Percentiles rank a stretch among this genome's conserved stretches.
Conservation (phyloP, 345 rosid genomes). For the Iberis pinnata region DNA sequence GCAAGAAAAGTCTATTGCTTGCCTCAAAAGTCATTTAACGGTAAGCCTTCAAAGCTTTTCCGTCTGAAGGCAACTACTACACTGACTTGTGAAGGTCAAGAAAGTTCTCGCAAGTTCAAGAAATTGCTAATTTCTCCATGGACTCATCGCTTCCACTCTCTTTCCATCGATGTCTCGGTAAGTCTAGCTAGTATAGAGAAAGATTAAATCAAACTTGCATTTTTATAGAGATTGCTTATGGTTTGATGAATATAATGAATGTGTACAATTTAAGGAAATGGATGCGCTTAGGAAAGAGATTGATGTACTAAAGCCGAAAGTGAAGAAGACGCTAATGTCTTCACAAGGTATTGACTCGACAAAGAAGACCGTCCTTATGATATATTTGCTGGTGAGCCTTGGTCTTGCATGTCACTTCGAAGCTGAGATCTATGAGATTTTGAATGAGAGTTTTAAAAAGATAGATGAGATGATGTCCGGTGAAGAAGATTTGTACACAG, state of each 20-base stretch:
- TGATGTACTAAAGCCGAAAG: not conserved
- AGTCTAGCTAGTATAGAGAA: no score
- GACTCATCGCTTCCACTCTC: not conserved
- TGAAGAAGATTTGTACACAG: constrained; percentile 13
- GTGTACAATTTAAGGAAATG: not conserved
- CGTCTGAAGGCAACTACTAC: not conserved
- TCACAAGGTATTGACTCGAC: not conserved
- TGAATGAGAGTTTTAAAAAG: not conserved
- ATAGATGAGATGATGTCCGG: not conserved
- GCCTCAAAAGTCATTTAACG: not conserved
- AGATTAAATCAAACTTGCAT: no score
- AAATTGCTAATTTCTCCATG: not conserved
- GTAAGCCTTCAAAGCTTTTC: not conserved
- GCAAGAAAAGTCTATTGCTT: not conserved
- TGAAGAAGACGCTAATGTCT: not conserved
- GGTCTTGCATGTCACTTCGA: constrained; percentile 10
- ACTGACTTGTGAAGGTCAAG: not conserved
- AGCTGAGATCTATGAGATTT: constrained; percentile 3
- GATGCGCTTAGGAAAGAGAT: not conserved
- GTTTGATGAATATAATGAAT: not conserved
- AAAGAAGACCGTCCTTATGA: not conserved
- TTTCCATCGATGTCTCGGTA: not conserved
- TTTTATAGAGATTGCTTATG: no score
- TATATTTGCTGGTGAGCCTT: constrained; percentile 7
- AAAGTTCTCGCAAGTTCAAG: not conserved